Percentiles rank a stretch among this genome's conserved stretches.
Conservation (phyloP, 768 basidiomycete species). For the Russula emetica region DNA sequence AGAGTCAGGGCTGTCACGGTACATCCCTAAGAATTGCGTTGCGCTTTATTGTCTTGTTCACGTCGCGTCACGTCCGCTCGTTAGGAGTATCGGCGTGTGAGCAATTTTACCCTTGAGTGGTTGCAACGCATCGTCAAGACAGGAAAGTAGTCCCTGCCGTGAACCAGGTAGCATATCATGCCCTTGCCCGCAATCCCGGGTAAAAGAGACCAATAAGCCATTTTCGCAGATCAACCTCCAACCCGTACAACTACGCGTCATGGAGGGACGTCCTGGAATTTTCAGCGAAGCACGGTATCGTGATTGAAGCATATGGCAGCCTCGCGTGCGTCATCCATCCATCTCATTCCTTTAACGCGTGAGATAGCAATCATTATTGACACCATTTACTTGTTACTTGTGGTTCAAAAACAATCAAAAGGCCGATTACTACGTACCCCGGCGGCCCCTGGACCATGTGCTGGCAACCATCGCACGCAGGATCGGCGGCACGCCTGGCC, state of each 20-base stretch:
- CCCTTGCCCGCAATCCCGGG: no score
- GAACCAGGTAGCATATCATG: constrained; percentile 53
- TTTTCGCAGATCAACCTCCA: constrained; percentile 53
- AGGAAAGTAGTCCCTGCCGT: constrained; percentile 59
- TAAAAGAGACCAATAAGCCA: neutral
- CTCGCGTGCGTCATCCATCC: constrained; percentile 42
- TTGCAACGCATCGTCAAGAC: constrained; percentile 49
- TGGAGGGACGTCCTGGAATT: constrained; percentile 53
- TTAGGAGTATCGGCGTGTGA: constrained; percentile 70
- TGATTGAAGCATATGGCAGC: constrained; percentile 61
- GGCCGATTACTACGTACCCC: constrained; percentile 55
- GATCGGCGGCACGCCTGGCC: constrained; percentile 53
- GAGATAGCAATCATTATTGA: neutral
- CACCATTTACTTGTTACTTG: no score
- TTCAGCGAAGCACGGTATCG: constrained; percentile 53
- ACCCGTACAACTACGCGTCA: constrained; percentile 66
- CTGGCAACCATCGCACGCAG: constrained; percentile 50
- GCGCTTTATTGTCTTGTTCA: neutral
- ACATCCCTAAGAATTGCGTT: neutral
- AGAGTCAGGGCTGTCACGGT: constrained; percentile 41
- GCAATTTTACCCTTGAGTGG: constrained; percentile 55
- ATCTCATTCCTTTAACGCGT: neutral
- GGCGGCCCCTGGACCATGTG: constrained; percentile 59
- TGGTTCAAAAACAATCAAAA: constrained; percentile 26
- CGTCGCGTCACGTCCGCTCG: neutral